These are phyloP conservation scores for Whalleya microplaca DNA, from an alignment of 2,329 filamentous ascomycete genomes.

Conservation along the genomic window DNA sequence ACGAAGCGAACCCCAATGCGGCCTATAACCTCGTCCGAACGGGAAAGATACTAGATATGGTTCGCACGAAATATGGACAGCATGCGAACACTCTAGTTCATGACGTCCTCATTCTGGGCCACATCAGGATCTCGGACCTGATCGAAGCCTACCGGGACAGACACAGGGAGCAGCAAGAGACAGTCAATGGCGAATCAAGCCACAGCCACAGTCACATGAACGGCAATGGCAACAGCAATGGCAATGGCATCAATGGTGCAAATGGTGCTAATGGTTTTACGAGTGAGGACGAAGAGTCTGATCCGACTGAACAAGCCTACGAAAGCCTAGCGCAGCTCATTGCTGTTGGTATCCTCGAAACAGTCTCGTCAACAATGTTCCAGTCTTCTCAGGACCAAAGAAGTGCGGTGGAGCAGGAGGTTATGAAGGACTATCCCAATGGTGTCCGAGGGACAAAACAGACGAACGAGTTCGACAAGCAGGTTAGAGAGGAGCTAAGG, in stretches of 20 bases:
- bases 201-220: constrained; percentile 38
- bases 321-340: constrained; percentile 59
- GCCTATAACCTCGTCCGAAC: constrained; percentile 82
- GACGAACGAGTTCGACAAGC: constrained; percentile 60
- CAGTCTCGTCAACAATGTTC: constrained; percentile 60
- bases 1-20: constrained; percentile 80
- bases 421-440: constrained; percentile 58
- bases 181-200: constrained; percentile 27
- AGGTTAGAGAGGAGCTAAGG: constrained; percentile 29
- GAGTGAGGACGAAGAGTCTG: constrained; percentile 12
- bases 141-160: constrained; percentile 61
- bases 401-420: constrained; percentile 65
- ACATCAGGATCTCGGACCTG: constrained; percentile 73
- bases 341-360: constrained; percentile 68
- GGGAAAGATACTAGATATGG: constrained; percentile 78
- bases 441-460: constrained; percentile 66
- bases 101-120: constrained; percentile 75
- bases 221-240: too few species aligned
- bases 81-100: constrained; percentile 75
- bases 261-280: constrained; percentile 32
- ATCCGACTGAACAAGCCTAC: constrained; percentile 50
- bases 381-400: constrained; percentile 64
- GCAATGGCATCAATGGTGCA: constrained; percentile 43
- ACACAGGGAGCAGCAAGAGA: constrained; percentile 35
- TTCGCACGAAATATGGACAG: constrained; percentile 75